A percentile compares a stretch with the other conserved stretches of the same genome.
These are phyloP conservation scores for Malassezia nana DNA, from an alignment of 1,284 basidiomycete species.

Conservation along the genomic window DNA sequence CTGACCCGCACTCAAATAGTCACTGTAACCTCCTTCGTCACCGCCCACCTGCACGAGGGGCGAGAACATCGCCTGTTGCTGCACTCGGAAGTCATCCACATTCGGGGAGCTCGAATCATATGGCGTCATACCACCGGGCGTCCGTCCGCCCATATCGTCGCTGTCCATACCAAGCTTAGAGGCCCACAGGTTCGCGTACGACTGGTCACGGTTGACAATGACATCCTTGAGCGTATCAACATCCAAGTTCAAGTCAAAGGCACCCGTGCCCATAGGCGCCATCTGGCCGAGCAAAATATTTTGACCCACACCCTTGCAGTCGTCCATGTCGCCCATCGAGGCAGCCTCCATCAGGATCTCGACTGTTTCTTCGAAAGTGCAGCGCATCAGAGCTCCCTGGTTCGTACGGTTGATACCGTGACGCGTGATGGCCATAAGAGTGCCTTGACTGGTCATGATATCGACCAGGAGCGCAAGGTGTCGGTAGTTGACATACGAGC, in stretches of 20 bases:
- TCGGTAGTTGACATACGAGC: constrained; percentile 98
- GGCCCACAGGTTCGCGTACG: constrained; percentile 54
- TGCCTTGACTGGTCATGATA: constrained; percentile 92
- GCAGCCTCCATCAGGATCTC: constrained; percentile 99
- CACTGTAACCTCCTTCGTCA: constrained; percentile 63
- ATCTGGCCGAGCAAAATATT: constrained; percentile 98
- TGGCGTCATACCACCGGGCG: constrained; percentile 44
- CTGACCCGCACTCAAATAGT: constrained; percentile 62
- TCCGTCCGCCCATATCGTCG: constrained; percentile 31
- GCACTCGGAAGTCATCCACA: constrained; percentile 53
- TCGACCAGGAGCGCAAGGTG: constrained; percentile 92
- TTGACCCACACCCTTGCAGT: constrained; percentile 94
- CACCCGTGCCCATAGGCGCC: constrained; percentile 62
- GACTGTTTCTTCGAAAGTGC: constrained; percentile 98
- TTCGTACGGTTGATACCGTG: constrained; percentile 93
- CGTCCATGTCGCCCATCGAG: constrained; percentile 91
- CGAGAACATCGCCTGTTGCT: constrained; percentile 82
- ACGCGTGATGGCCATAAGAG: constrained; percentile 95
- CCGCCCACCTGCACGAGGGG: constrained; percentile 80
- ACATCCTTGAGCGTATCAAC: constrained; percentile 98
- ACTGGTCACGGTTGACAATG: constrained; percentile 88
- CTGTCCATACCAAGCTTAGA: constrained; percentile 28
- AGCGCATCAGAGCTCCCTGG: constrained; percentile 73
- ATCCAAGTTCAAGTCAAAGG: constrained; percentile 90
- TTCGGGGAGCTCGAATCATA: constrained; percentile 68